Conservation (phyloP, 306 rosid genomes). For the Astragalus glycyphyllos region DNA sequence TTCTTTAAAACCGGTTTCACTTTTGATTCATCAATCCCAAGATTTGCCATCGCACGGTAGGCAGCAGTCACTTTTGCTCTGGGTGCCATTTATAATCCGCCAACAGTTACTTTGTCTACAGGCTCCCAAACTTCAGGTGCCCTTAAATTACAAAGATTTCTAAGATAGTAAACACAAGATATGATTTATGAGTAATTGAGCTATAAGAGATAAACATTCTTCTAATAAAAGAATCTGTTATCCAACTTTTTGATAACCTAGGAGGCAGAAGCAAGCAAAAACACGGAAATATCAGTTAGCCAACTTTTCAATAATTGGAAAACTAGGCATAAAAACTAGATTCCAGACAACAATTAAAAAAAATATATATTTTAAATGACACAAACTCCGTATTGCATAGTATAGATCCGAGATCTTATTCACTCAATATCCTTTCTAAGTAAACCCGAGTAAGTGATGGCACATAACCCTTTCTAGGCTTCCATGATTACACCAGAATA, state of each 20-base stretch:
- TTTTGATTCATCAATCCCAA: slow-evolving; percentile 66
- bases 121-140: slow-evolving; percentile 38
- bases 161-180: slow-evolving; percentile 23
- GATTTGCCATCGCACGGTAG: slow-evolving; percentile 69
- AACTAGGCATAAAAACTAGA: background rate
- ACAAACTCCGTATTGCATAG: background rate
- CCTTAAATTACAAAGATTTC: slow-evolving; percentile 35
- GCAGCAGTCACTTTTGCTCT: slow-evolving; percentile 59
- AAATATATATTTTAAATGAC: background rate
- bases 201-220: slow-evolving; percentile 19
- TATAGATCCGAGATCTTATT: background rate
- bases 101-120: slow-evolving; percentile 36
- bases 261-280: background rate
- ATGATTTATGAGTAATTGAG: slow-evolving; percentile 25
- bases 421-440: background rate
- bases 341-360: background rate
- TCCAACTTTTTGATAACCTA: background rate
- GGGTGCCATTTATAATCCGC: slow-evolving; percentile 66
- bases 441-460: background rate
- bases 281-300: slow-evolving; percentile 7
- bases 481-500: background rate
- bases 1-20: slow-evolving; percentile 80
- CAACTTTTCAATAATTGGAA: slow-evolving; percentile 2
- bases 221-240: background rate
- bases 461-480: background rate